Base-by-base conservation (phyloP, 176 grass and related monocot genomes). In the Rhipidocladum racemiflorum region DNA sequence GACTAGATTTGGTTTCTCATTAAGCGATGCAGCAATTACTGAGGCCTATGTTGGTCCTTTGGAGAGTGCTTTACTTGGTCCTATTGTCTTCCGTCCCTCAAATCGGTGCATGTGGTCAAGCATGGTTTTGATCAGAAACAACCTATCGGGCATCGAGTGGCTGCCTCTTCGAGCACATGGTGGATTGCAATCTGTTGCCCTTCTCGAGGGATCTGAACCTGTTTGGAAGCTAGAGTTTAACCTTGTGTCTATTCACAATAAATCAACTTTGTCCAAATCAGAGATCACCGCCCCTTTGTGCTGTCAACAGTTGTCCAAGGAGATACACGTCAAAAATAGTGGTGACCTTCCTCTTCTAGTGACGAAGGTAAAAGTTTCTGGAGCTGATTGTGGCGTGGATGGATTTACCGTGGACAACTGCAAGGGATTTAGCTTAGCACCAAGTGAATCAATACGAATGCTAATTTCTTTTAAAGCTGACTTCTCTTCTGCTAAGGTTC, bases 1-100 rank as follows among this genome's bases (percentile, higher is more conserved):
- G 67, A 93, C 88, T 67, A 98, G 88, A 79, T 90, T 93, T 84
- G 96, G 96, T 53, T 99, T 99, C 92, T 99, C 92, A 14, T 67
- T 95, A 43, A 77, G 79, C 25, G 85, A 77, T 83, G 73, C 87
- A 84, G 89, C 89, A 88, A 81, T 90, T 68, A 95, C 80, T 28
- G 92, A 93, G 66, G 87, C 81, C 20, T 42, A 63, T 78, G 72
- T 99, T 61, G 82, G 90, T 54, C 96, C 96, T 74, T 85, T 16
- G 46, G 87, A 80, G 24, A 93, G 85, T 30, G 87, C 87, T 75
- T 83, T 73, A 43, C 87, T 99, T 74, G 96, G 96, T 55, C 96
- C 92, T 43, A 62, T 99, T 82, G 59, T 99, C 78, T 99, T 99
- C 42, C 96, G 86, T 65, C 96, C 96, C 2, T 95, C 96, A 24